Conservation (phyloP, 257 asterid genomes). For the Nicotiana otophora region DNA sequence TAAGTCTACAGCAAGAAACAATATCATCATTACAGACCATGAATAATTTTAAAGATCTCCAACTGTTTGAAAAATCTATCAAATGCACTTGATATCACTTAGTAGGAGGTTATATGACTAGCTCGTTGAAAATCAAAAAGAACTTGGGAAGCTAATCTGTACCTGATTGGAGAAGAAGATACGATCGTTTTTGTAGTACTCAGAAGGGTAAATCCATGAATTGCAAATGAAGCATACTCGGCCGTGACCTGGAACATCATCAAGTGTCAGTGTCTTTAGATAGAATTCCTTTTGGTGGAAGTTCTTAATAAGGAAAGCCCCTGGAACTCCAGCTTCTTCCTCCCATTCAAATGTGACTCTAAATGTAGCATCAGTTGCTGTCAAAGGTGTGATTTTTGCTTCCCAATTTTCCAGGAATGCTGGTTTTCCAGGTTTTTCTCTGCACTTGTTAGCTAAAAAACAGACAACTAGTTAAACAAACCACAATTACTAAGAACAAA, state of each 20-base stretch:
- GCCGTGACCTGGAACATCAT: conserved; percentile 20
- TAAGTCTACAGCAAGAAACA: conserved; percentile 14
- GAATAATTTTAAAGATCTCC: background rate
- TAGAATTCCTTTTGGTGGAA: conserved; percentile 27
- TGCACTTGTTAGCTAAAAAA: conserved; percentile 8
- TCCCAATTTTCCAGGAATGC: conserved; percentile 25
- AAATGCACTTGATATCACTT: background rate
- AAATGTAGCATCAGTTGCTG: conserved; percentile 21
- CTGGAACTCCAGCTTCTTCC: conserved; percentile 28
- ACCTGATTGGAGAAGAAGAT: conserved; percentile 37
- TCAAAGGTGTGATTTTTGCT: background rate
- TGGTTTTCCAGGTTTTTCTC: conserved; percentile 18
- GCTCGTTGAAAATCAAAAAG: background rate
- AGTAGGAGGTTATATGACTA: background rate
- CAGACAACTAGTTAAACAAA: background rate
- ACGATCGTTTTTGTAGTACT: conserved; percentile 19
- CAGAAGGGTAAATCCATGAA: conserved; percentile 34
- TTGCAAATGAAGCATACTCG: conserved; percentile 23
- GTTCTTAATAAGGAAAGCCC: conserved; percentile 29
- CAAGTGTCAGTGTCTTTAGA: conserved; percentile 31
- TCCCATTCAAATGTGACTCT: conserved; percentile 23
- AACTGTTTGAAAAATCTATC: too few relatives aligned
- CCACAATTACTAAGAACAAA: background rate
- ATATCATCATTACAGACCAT: background rate
- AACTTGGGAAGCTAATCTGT: background rate